Conservation (phyloP, 345 rosid species). For the Leavenworthia alabamica region DNA sequence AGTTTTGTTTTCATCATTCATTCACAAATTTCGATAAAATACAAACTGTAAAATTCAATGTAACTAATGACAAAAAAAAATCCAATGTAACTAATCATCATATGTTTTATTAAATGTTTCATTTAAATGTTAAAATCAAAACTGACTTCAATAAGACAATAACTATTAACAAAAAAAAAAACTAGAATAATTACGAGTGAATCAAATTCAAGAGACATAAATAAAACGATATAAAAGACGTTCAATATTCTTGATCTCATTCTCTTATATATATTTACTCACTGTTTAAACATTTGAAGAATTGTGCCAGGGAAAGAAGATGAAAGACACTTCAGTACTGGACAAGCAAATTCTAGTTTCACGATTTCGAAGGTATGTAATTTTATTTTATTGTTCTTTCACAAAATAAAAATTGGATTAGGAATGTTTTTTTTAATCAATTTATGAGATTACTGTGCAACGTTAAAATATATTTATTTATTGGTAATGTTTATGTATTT, state of each 20-base stretch:
- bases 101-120: neutral
- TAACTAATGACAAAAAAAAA: neutral
- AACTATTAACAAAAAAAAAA: neutral
- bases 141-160: neutral
- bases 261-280: neutral
- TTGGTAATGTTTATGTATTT: too few species aligned
- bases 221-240: neutral
- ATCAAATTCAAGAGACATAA: neutral
- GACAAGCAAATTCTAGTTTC: slow-evolving; percentile 9
- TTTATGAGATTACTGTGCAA: neutral
- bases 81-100: neutral
- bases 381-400: neutral
- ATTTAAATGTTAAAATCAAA: neutral
- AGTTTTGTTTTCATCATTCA: neutral
- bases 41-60: neutral
- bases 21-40: neutral
- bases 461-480: neutral
- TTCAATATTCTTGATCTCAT: neutral
- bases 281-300: neutral
- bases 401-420: neutral
- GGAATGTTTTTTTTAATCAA: neutral
- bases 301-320: neutral
- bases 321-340: neutral
- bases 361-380: slow-evolving; percentile 14
- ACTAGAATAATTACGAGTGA: neutral